phyloP scores from a whole-genome alignment of 345 rosid genomes.

The Pugionium dolabratum region DNA sequence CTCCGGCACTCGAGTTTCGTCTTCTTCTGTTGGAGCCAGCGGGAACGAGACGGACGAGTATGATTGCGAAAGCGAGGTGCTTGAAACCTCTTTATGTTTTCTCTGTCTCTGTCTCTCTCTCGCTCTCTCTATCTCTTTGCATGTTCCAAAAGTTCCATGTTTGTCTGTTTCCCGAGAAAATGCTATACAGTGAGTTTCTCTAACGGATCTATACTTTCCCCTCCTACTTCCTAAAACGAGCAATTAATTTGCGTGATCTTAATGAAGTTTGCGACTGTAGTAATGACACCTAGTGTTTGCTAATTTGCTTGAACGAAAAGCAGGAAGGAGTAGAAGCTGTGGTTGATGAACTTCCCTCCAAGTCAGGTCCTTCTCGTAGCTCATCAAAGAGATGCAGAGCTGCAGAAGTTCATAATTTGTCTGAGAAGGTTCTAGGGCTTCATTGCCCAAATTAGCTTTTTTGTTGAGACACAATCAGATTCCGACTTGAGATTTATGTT shows the following conservation, averaged over 20 bases:
- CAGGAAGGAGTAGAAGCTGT: slow-evolving; percentile 73
- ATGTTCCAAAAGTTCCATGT: slow-evolving; percentile 8
- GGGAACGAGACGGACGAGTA: slow-evolving; percentile 68
- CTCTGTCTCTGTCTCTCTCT: background rate
- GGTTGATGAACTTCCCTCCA: slow-evolving; percentile 49
- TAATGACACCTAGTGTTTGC: background rate
- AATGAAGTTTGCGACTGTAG: background rate
- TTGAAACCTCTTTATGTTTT: background rate
- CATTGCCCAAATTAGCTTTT: background rate
- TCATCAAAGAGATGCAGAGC: slow-evolving; percentile 93
- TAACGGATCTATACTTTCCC: slow-evolving; percentile 35
- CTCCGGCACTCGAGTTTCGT: slow-evolving; percentile 42
- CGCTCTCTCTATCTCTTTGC: slow-evolving; percentile 7
- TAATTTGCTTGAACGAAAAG: slow-evolving; percentile 6
- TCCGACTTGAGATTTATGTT: background rate
- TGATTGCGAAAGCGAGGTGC: slow-evolving; percentile 85
- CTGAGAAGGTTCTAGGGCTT: slow-evolving; percentile 71
- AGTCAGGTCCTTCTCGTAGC: slow-evolving; percentile 51
- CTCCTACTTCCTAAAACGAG: background rate
- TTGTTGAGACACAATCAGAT: background rate
- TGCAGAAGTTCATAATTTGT: slow-evolving; percentile 94
- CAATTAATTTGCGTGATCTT: background rate
- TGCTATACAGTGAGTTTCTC: slow-evolving; percentile 2
- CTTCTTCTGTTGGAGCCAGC: slow-evolving; percentile 54
- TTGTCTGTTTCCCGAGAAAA: slow-evolving; percentile 25